phyloP scores from a whole-genome alignment of 1,284 basidiomycete genomes.

The Cutaneotrichosporon spelunceum region DNA sequence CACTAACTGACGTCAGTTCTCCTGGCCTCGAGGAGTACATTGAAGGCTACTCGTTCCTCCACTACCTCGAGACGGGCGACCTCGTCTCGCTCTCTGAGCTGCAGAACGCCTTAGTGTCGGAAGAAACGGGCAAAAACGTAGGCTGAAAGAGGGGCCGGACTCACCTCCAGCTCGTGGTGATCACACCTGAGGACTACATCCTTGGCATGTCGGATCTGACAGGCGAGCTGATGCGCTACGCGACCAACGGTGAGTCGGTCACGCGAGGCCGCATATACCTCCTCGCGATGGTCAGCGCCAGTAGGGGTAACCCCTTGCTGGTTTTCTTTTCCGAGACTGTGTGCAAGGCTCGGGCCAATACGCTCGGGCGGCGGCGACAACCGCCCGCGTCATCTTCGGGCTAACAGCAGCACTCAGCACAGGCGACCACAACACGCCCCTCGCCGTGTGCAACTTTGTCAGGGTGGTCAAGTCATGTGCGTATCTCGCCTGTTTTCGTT shows the following conservation, averaged over 20 bases:
- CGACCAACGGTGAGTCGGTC: constrained; percentile 59
- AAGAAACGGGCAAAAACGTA: constrained; percentile 15
- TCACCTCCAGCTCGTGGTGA: constrained; percentile 55
- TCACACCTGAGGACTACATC: constrained; percentile 80
- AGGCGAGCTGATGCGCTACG: constrained; percentile 92
- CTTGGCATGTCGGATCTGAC: constrained; percentile 91
- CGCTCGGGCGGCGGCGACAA: background rate
- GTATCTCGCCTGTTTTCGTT: background rate
- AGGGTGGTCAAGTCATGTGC: constrained; percentile 64
- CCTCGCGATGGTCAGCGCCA: background rate
- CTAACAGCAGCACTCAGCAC: constrained; percentile 55
- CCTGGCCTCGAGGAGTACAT: constrained; percentile 81
- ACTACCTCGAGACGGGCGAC: constrained; percentile 72
- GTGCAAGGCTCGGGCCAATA: background rate
- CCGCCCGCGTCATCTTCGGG: background rate
- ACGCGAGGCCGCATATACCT: background rate
- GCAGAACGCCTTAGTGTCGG: constrained; percentile 62
- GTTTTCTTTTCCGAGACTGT: background rate
- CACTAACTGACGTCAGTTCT: constrained; percentile 32
- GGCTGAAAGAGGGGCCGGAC: background rate
- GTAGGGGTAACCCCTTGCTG: background rate
- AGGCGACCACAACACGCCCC: constrained; percentile 67
- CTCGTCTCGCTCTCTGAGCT: constrained; percentile 70
- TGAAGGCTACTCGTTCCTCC: constrained; percentile 83
- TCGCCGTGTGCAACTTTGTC: constrained; percentile 71